phyloP scores from a whole-genome alignment of 169 alveolate species.

The Plasmodium sp. region DNA sequence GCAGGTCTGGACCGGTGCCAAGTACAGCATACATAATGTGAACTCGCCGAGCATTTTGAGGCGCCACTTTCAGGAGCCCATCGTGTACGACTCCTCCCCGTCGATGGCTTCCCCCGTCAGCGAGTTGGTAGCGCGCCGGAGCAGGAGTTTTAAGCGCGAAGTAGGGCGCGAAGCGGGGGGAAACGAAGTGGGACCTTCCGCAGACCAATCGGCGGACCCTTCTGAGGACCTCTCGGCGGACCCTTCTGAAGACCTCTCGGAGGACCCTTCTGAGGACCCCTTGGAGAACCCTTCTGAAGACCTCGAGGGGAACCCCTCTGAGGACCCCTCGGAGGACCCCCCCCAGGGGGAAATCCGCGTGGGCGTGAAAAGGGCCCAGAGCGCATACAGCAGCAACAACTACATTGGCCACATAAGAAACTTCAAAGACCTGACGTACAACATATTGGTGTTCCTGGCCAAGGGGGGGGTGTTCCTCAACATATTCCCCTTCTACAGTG shows the following conservation, averaged over 20 bases:
- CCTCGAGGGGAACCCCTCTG: neutral
- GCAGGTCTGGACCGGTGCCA: conserved; percentile 75
- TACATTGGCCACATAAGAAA: conserved; percentile 71
- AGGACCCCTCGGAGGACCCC: neutral
- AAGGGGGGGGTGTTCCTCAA: conserved; percentile 69
- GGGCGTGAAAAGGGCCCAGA: neutral
- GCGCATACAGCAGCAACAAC: conserved; percentile 1
- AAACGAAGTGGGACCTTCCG: neutral
- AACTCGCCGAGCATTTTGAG: conserved; percentile 21
- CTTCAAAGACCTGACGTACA: conserved; percentile 46
- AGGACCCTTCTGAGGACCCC: neutral
- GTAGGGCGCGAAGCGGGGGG: neutral
- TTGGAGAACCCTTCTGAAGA: neutral
- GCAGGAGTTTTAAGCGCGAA: neutral
- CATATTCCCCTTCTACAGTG: conserved; percentile 71
- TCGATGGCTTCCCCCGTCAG: neutral
- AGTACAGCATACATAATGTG: conserved; percentile 64
- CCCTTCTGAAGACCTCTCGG: neutral
- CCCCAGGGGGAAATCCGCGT: neutral
- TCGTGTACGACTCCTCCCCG: neutral
- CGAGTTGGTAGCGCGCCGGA: neutral
- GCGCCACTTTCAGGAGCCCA: conserved; percentile 15
- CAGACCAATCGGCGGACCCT: neutral
- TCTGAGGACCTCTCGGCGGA: too few relatives aligned
- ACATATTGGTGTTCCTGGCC: conserved; percentile 53